Percentiles rank a stretch among this genome's conserved stretches.
Evolutionary conservation across 2,329 filamentous ascomycete species (phyloP).

Genomic region (Cercospora berteroae): DNA sequence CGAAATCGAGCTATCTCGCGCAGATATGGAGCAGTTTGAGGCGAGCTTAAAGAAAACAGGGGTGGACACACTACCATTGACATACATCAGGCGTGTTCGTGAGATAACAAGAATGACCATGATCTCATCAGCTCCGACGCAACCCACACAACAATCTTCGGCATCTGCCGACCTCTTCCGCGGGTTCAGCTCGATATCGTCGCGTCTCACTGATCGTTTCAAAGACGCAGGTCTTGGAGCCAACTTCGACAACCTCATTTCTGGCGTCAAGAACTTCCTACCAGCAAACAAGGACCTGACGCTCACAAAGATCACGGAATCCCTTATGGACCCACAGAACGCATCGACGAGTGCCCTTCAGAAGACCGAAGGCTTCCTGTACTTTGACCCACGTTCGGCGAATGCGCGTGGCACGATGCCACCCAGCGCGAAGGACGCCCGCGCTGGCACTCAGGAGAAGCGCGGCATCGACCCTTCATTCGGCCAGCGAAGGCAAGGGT

Average conservation of each 20-base stretch:
- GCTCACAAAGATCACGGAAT: slow-evolving; percentile 96
- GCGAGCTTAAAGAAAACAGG: slow-evolving; percentile 75
- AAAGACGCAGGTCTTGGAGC: slow-evolving; percentile 83
- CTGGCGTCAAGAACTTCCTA: slow-evolving; percentile 97
- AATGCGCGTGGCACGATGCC: slow-evolving; percentile 92
- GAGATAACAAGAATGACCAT: slow-evolving; percentile 98
- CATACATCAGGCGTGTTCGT: slow-evolving; percentile 86
- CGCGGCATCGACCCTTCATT: slow-evolving; percentile 30
- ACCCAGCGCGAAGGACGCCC: slow-evolving; percentile 59
- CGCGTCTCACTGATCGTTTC: slow-evolving; percentile 86
- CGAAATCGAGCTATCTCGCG: slow-evolving; percentile 78
- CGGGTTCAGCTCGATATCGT: slow-evolving; percentile 88
- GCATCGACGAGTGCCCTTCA: slow-evolving; percentile 89
- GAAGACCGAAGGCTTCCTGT: slow-evolving; percentile 94
- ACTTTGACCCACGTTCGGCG: slow-evolving; percentile 91
- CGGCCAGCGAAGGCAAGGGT: slow-evolving; percentile 36
- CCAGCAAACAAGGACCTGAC: slow-evolving; percentile 93
- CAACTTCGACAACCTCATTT: slow-evolving; percentile 92
- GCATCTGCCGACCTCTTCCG: slow-evolving; percentile 79
- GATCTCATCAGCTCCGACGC: slow-evolving; percentile 77
- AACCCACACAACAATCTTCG: slow-evolving; percentile 56
- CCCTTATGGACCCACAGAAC: slow-evolving; percentile 91
- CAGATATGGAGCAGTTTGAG: slow-evolving; percentile 82
- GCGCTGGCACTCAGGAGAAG: slow-evolving; percentile 40
- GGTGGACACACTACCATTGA: slow-evolving; percentile 71